phyloP scores from a whole-genome alignment of 139 green algal species.

The Limnomonas spitsbergensis region DNA sequence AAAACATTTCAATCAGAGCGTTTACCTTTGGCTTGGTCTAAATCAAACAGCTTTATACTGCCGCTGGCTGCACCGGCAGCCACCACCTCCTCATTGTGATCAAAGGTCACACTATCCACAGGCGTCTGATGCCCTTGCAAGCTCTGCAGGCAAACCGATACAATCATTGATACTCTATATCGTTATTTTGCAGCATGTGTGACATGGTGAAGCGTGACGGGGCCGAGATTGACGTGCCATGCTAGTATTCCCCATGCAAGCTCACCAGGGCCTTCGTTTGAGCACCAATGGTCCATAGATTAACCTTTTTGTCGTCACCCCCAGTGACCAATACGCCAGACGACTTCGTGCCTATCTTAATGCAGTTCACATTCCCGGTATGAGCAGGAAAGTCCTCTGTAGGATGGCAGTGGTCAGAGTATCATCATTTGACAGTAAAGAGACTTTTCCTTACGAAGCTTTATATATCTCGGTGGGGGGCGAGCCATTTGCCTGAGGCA shows the following conservation, averaged over 20 bases:
- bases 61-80: slow-evolving; percentile 63
- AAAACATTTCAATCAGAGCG: no score
- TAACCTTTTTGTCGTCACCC: slow-evolving; percentile 87
- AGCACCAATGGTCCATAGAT: slow-evolving; percentile 79
- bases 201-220: not conserved
- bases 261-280: slow-evolving; percentile 50
- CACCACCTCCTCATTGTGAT: slow-evolving; percentile 69
- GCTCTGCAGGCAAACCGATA: slow-evolving; percentile 37
- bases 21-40: slow-evolving; percentile 61
- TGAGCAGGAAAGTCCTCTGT: slow-evolving; percentile 80
- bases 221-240: no score
- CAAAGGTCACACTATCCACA: slow-evolving; percentile 76
- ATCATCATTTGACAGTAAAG: not conserved
- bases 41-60: slow-evolving; percentile 78
- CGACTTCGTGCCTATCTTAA: slow-evolving; percentile 70
- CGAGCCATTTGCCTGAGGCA: no score
- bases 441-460: slow-evolving; percentile 34
- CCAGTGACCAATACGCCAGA: slow-evolving; percentile 74
- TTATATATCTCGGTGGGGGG: slow-evolving; percentile 17
- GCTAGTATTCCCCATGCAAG: not conserved
- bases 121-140: slow-evolving; percentile 62
- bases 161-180: not conserved
- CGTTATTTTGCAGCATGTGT: not conserved
- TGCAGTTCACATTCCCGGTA: slow-evolving; percentile 67
- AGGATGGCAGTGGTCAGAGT: not conserved